Percentiles rank a stretch among this genome's conserved stretches.
These are phyloP conservation scores for Mimosa pudica DNA, from an alignment of 306 rosid genomes.

Conservation along the genomic window DNA sequence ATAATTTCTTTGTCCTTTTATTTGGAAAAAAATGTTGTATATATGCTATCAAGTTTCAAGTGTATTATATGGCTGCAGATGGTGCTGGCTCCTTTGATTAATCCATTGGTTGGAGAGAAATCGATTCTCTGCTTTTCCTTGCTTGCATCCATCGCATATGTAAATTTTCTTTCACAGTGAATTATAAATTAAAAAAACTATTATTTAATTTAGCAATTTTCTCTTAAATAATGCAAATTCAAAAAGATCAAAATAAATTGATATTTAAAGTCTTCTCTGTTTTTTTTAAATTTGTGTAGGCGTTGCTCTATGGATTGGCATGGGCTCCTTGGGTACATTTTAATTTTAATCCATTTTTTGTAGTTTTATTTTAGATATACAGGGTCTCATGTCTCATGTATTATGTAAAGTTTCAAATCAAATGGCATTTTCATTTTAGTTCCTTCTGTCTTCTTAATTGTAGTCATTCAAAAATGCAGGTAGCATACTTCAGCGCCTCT, in stretches of 20 bases:
- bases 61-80: slow-evolving; percentile 44
- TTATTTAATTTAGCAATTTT: background rate
- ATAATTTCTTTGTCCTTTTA: too few species aligned
- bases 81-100: slow-evolving; percentile 69
- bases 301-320: slow-evolving; percentile 79
- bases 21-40: background rate
- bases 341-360: background rate
- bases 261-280: background rate
- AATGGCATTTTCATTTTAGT: background rate
- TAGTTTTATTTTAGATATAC: background rate
- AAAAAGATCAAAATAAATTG: background rate
- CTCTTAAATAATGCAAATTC: background rate
- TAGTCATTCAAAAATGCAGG: slow-evolving; percentile 49
- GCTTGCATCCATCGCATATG: slow-evolving; percentile 81
- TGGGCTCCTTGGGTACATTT: slow-evolving; percentile 90
- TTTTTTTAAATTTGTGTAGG: slow-evolving; percentile 42
- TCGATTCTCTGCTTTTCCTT: slow-evolving; percentile 66
- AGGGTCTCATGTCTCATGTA: background rate
- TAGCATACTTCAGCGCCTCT: slow-evolving; percentile 74
- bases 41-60: background rate
- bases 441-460: background rate
- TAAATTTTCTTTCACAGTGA: slow-evolving; percentile 37
- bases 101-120: slow-evolving; percentile 86
- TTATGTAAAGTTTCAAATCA: background rate
- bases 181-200: background rate